Conservation (phyloP, 495 filamentous ascomycete species). For the Podospora pseudocomata region DNA sequence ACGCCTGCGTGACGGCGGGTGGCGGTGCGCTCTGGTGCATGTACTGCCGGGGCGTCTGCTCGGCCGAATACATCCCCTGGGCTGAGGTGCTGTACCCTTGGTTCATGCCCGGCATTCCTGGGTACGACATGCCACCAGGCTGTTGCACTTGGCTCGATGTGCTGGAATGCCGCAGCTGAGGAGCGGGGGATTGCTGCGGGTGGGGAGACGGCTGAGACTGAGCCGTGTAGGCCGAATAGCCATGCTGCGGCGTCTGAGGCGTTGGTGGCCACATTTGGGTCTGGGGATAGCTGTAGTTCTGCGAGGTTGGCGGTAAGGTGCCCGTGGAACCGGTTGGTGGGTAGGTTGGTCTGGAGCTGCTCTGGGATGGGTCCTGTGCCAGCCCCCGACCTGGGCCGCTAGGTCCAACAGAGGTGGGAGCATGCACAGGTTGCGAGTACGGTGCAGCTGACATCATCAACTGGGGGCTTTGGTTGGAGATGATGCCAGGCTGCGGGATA, state of each 20-base stretch:
- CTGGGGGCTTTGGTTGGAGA: slow-evolving; percentile 53
- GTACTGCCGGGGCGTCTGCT: slow-evolving; percentile 60
- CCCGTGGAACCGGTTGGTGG: slow-evolving; percentile 31
- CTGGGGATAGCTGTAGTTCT: slow-evolving; percentile 49
- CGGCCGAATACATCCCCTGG: slow-evolving; percentile 56
- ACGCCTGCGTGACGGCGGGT: slow-evolving; percentile 43
- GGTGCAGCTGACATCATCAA: slow-evolving; percentile 54
- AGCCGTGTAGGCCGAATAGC: slow-evolving; percentile 44
- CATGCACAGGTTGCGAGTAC: slow-evolving; percentile 51
- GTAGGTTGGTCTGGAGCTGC: slow-evolving; percentile 41
- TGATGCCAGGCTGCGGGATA: slow-evolving; percentile 40
- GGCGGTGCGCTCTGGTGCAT: slow-evolving; percentile 46
- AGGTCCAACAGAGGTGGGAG: slow-evolving; percentile 44
- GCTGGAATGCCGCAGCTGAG: slow-evolving; percentile 60
- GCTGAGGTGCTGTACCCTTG: slow-evolving; percentile 50
- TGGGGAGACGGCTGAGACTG: slow-evolving; percentile 57
- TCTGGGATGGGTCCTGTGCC: slow-evolving; percentile 48
- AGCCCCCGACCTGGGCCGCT: slow-evolving; percentile 51
- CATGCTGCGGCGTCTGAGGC: slow-evolving; percentile 45
- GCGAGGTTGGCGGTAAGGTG: slow-evolving; percentile 37
- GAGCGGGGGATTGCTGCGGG: slow-evolving; percentile 55
- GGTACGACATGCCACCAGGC: slow-evolving; percentile 52
- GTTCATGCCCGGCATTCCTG: slow-evolving; percentile 56
- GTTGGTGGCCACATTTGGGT: slow-evolving; percentile 50
- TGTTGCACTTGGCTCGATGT: slow-evolving; percentile 57